Percentiles rank a stretch among this genome's conserved stretches.
Evolutionary conservation across 1,139 yeast genomes (phyloP).

Genomic region (Lodderomyces margitis): DNA sequence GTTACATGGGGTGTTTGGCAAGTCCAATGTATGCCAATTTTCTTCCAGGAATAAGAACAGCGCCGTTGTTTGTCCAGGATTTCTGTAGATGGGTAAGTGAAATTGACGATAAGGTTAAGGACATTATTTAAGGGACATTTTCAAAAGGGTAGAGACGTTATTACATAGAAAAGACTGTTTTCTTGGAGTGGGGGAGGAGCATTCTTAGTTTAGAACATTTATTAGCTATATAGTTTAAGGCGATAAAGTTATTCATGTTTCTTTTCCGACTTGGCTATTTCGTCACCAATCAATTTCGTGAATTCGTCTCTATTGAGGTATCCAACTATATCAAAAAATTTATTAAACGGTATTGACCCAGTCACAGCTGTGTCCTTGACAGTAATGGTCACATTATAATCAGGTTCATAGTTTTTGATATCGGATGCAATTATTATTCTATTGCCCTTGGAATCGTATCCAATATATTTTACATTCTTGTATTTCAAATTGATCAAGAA

Average conservation of each 20-base stretch:
- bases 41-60: constrained; percentile 48
- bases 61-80: constrained; percentile 52
- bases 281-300: constrained; percentile 26
- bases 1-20: constrained; percentile 53
- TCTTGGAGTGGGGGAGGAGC: too few species aligned
- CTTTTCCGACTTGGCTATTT: constrained; percentile 20
- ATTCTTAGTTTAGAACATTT: constrained; percentile 1
- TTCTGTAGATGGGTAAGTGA: constrained; percentile 49
- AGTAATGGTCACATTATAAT: constrained; percentile 25
- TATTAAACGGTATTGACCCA: constrained; percentile 33
- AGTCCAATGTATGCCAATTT: constrained; percentile 62
- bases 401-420: constrained; percentile 45
- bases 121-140: constrained; percentile 2
- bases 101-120: constrained; percentile 45
- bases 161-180: too few species aligned
- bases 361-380: constrained; percentile 22
- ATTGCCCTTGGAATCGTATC: constrained; percentile 37
- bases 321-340: constrained; percentile 49
- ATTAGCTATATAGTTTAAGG: not conserved
- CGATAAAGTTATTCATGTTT: constrained; percentile 14
- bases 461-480: constrained; percentile 60
- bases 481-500: constrained; percentile 43
- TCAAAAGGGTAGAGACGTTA: too few species aligned
- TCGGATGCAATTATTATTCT: constrained; percentile 38
- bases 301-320: constrained; percentile 43